A percentile compares a stretch with the other conserved stretches of the same genome.
Evolutionary conservation across 306 rosid genomes (phyloP).

Genomic region (Vachellia collinsii): DNA sequence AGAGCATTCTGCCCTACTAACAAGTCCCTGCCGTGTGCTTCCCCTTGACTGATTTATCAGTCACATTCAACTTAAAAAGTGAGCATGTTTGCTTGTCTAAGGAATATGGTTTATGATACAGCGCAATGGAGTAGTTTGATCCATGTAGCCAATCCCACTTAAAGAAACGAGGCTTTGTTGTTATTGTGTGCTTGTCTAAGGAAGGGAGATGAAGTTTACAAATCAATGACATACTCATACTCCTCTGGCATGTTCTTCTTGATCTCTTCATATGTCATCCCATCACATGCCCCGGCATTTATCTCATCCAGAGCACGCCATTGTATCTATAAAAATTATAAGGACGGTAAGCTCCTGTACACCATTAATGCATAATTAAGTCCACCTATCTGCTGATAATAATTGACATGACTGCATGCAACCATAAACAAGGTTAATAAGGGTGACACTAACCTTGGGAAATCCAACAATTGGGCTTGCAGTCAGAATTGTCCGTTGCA

Average conservation of each 20-base stretch:
- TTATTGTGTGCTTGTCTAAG: neutral
- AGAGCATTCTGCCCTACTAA: neutral
- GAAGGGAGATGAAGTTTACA: constrained; percentile 21
- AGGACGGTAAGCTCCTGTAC: constrained; percentile 9
- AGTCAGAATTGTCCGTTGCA: constrained; percentile 93
- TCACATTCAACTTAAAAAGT: constrained; percentile 25
- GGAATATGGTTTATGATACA: too few species aligned
- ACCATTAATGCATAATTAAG: constrained; percentile 15
- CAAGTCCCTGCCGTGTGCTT: constrained; percentile 1
- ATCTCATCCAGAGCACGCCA: constrained; percentile 99
- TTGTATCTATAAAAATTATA: constrained; percentile 70
- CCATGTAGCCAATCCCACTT: too few species aligned
- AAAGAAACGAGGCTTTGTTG: too few species aligned
- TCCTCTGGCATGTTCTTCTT: constrained; percentile 96
- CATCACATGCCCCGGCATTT: constrained; percentile 92
- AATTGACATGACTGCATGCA: constrained; percentile 2
- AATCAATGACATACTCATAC: constrained; percentile 68
- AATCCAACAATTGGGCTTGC: constrained; percentile 87
- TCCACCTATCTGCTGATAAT: constrained; percentile 24
- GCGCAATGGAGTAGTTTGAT: too few species aligned
- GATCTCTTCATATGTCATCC: constrained; percentile 95
- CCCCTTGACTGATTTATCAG: constrained; percentile 1
- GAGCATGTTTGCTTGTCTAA: neutral
- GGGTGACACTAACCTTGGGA: constrained; percentile 76
- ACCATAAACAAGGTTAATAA: neutral